Evolutionary conservation across 202 grass and related monocot species (phyloP), one percentile per base, ranked within the genome.

Genomic region (Brachypodium distachyon): DNA sequence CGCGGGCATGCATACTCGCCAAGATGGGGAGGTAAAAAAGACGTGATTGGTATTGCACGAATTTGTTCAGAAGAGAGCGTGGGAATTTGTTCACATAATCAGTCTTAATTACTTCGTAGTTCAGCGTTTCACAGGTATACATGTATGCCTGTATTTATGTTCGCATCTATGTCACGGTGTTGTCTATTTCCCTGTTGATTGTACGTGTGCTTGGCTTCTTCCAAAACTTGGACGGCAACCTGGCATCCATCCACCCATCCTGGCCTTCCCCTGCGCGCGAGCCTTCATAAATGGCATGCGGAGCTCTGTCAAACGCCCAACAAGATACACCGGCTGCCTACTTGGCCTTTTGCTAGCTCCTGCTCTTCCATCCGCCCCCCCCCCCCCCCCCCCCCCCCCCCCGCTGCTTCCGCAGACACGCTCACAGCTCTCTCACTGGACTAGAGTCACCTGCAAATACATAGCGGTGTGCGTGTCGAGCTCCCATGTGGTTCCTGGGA

Each of bases 201-300:
- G n/a, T 72, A 36, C 41, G 22, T 17, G 77, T 34, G 62, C 76
- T 68, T 79, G 48, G 63, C 40, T 54, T 43, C 64, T 84, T 60
- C 32, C 33, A 73, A 74, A 81, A 34, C 42, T 39, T 85, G 31
- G 77, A 36, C 26, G 50, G 61, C 47, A 67, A 74, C 69, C 63
- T 83, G 63, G 42, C 53, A 43, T 84, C 52, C 70, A 69, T 54
- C 23, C 46, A 59, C 25, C 57, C 61, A 56, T 59, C n/a, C n/a
- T n/a, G n/a, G n/a, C 54, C 54, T 29, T 31, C 57, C 57, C 21
- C 11, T 10, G 13, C 51, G 11, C 55, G 51, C 39, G 46, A 29
- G 60, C 74, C 86, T 46, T 38, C 49, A 64, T 69, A 38, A n/a
- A 79, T 69, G 85, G 27, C 52, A 4, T 41, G 18, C 16, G 58